These are phyloP conservation scores for Boletus rufocinnamomeus DNA, from an alignment of 768 basidiomycete genomes.

Conservation along the genomic window DNA sequence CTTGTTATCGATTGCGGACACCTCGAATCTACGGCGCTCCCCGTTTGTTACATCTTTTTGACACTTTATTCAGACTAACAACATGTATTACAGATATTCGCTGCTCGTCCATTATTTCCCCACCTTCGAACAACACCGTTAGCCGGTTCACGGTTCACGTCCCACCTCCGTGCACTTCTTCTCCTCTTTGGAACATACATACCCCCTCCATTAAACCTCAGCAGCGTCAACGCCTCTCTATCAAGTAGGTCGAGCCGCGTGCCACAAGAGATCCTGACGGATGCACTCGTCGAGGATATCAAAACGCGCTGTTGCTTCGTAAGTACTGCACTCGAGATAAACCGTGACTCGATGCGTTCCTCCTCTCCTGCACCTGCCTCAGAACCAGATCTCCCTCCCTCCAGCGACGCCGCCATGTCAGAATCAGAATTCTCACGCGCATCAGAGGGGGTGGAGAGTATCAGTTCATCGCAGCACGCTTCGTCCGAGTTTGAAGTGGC, in stretches of 20 bases:
- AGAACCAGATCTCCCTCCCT: slow-evolving; percentile 43
- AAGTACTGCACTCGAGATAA: slow-evolving; percentile 53
- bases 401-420: slow-evolving; percentile 61
- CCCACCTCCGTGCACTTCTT: slow-evolving; percentile 79
- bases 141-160: slow-evolving; percentile 80
- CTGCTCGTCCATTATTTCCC: slow-evolving; percentile 84
- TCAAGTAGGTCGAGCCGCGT: slow-evolving; percentile 66
- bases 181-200: slow-evolving; percentile 81
- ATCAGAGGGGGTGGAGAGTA: slow-evolving; percentile 51
- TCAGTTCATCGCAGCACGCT: slow-evolving; percentile 48
- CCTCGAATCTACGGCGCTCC: slow-evolving; percentile 84
- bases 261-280: slow-evolving; percentile 78
- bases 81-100: slow-evolving; percentile 70
- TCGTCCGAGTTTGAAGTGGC: slow-evolving; percentile 58
- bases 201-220: slow-evolving; percentile 76
- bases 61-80: slow-evolving; percentile 1
- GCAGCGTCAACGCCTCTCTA: slow-evolving; percentile 60
- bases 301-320: slow-evolving; percentile 92
- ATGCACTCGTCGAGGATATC: slow-evolving; percentile 83
- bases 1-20: slow-evolving; percentile 93
- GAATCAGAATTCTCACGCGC: slow-evolving; percentile 67
- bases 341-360: slow-evolving; percentile 35
- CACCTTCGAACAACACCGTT: slow-evolving; percentile 82
- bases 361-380: slow-evolving; percentile 34
- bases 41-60: slow-evolving; percentile 52